phyloP scores from a whole-genome alignment of 2,329 filamentous ascomycete species.

The Clonostachys sp. region DNA sequence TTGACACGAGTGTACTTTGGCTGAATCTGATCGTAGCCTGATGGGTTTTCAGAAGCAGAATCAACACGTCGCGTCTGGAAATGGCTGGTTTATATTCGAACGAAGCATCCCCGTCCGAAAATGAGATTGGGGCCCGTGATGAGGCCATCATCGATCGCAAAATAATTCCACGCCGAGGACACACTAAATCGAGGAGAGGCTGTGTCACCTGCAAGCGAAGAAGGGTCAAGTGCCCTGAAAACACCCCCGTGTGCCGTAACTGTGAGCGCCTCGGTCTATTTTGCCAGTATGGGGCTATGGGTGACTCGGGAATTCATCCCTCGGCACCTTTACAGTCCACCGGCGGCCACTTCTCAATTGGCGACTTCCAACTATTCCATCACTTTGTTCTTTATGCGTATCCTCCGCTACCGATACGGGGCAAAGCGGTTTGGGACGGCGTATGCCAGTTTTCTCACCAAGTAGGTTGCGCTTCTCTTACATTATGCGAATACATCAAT shows the following conservation, averaged over 20 bases:
- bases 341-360: slow-evolving; percentile 24
- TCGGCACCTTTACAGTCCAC: background rate
- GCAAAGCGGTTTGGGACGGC: slow-evolving; percentile 26
- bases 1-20: no score
- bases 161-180: slow-evolving; percentile 25
- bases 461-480: slow-evolving; percentile 12
- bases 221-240: slow-evolving; percentile 40
- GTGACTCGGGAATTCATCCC: no score
- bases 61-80: no score
- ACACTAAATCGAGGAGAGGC: slow-evolving; percentile 24
- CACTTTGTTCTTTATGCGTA: slow-evolving; percentile 44
- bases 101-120: no score
- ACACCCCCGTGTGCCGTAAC: slow-evolving; percentile 22
- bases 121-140: no score
- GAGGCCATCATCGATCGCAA: slow-evolving; percentile 6
- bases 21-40: no score
- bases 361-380: slow-evolving; percentile 47
- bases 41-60: no score
- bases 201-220: slow-evolving; percentile 24
- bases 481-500: background rate
- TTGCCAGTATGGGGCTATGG: slow-evolving; percentile 22
- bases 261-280: slow-evolving; percentile 26
- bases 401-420: slow-evolving; percentile 28
- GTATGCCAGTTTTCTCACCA: slow-evolving; percentile 28
- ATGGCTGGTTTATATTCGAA: no score